Evolutionary conservation across 2,329 filamentous ascomycete genomes (phyloP), one percentile per base, ranked within the genome.

Genomic region (Cucurbitaria berberidis): DNA sequence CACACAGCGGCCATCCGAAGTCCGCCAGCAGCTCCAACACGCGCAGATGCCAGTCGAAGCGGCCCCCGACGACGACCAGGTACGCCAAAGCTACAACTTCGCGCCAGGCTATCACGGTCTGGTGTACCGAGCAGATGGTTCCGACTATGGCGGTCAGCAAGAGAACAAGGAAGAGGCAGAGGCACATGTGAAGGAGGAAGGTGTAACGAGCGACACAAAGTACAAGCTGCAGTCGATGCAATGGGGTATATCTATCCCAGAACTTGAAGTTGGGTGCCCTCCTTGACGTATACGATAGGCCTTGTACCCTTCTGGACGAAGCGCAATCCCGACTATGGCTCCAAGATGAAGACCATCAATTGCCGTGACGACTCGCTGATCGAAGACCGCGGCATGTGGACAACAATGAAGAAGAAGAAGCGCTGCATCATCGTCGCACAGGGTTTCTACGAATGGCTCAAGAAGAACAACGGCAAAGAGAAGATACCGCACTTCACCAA

Each of bases 371-470:
- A 98, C 75, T 95, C 91, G 1, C 79, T 98, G 18, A 81, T 85
- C 5, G 84, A 88, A 9, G 82, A 88, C 8, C 84, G 87, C 5
- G 92, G 93, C 10, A 90, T 98, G 87, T 98, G 95, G 95, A 89
- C 85, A 36, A 86, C 84, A 1, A 96, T 98, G 89, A 97, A 97
- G 77, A 86, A 87, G 56, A 85, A 84, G 63, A 96, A 97, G 77
- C 83, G 95, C 26, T 98, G 95, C 72, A 81, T 98, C 19, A 86
- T 98, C 9, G 72, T 96, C 5, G 92, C 90, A 9, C 89, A 97
- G 74, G 95, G 95, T 1, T 99, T 98, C 75, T 99, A 91, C 68
- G 95, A 99, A 75, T 98, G 95, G 95, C 79, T 96, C 54, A 93
- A 93, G 75, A 90, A 88, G 66, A 88, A 84, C 67, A 82, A 82